Evolutionary conservation across 2,329 filamentous ascomycete species (phyloP).

Genomic region (Fusarium multiceps): DNA sequence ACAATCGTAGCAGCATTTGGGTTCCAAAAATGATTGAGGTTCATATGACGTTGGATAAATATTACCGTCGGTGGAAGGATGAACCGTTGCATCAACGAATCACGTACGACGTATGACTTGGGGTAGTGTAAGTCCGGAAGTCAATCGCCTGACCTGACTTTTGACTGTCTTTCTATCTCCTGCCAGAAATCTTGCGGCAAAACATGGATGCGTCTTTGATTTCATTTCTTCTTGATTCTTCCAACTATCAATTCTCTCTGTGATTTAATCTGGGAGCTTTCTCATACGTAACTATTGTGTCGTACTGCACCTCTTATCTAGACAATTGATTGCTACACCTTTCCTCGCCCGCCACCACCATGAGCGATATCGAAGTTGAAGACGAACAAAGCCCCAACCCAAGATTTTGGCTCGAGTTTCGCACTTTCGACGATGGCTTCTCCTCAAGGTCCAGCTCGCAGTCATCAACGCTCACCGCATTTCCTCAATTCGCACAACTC

Average conservation of each 20-base stretch:
- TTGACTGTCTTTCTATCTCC: background rate
- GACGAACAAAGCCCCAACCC: constrained; percentile 45
- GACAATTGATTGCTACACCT: constrained; percentile 14
- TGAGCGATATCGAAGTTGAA: constrained; percentile 38
- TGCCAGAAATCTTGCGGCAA: constrained; percentile 4
- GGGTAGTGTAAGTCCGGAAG: constrained; percentile 19
- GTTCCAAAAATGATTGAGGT: background rate
- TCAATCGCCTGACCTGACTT: constrained; percentile 40
- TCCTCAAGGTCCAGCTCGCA: constrained; percentile 20
- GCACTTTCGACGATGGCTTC: constrained; percentile 57
- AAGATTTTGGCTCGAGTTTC: constrained; percentile 60
- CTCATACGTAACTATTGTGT: background rate
- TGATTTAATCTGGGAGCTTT: background rate
- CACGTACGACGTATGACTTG: constrained; percentile 15
- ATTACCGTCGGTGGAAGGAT: background rate
- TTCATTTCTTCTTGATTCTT: constrained; percentile 18
- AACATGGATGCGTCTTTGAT: constrained; percentile 31
- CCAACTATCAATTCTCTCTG: background rate
- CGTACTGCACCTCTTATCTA: background rate
- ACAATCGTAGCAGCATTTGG: background rate
- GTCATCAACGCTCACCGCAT: constrained; percentile 40
- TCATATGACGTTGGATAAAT: background rate
- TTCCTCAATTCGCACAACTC: constrained; percentile 54
- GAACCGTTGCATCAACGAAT: constrained; percentile 16
- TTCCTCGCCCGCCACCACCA: constrained; percentile 17